Percentiles rank a stretch among this genome's conserved stretches.
These are phyloP conservation scores for Globisporangium paroecandrum DNA, from an alignment of 352 stramenopile genomes.

Conservation along the genomic window DNA sequence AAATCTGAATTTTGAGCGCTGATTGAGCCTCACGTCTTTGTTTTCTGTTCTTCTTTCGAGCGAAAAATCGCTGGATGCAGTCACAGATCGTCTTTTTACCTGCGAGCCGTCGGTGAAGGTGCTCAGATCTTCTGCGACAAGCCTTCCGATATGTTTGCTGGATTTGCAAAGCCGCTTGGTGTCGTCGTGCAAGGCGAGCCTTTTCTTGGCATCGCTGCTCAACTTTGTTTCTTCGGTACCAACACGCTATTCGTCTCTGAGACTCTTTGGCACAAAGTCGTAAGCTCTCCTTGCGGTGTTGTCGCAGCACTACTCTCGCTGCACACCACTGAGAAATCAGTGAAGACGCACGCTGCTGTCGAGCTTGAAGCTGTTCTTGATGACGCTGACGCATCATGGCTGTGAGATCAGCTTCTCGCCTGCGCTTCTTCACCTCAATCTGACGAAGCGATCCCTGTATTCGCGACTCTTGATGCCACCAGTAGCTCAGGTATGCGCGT, in stretches of 20 bases:
- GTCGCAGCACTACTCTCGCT: background rate
- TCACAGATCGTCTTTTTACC: background rate
- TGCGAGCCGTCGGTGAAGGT: background rate
- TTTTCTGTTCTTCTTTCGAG: background rate
- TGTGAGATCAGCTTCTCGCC: background rate
- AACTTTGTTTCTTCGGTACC: background rate
- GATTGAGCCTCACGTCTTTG: background rate
- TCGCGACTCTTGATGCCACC: slow-evolving; percentile 13
- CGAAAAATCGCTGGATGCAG: background rate
- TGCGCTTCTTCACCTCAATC: background rate
- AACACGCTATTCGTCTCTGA: slow-evolving; percentile 2
- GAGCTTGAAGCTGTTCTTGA: background rate
- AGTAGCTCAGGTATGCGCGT: slow-evolving; percentile 15
- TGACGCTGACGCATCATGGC: background rate
- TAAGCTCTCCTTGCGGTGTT: background rate
- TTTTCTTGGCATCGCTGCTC: background rate
- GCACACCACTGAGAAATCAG: slow-evolving; percentile 6
- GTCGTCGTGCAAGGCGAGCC: background rate
- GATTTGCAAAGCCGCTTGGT: background rate
- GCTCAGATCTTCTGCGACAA: background rate
- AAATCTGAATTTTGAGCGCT: background rate
- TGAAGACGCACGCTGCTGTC: background rate
- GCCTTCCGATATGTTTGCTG: background rate
- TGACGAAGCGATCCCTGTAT: slow-evolving; percentile 14
- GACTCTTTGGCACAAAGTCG: background rate